These are phyloP conservation scores for Coemansia sp. DNA, from an alignment of 192 early-diverging fungal genomes.

Conservation along the genomic window DNA sequence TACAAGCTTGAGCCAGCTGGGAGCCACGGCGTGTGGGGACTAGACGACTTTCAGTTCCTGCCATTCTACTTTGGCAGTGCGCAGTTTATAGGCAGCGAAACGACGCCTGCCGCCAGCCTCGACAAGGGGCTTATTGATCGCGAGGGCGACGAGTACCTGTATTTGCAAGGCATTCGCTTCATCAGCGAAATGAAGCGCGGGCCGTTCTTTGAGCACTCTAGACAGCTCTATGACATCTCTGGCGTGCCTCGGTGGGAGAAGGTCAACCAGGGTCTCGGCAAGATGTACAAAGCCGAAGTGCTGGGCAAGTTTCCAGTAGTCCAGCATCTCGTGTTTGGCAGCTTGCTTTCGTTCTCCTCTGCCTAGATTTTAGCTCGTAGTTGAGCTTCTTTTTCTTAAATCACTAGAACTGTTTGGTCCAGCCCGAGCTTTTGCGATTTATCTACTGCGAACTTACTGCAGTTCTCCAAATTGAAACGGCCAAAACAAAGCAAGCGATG, in stretches of 20 bases:
- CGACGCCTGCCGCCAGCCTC: constrained; percentile 77
- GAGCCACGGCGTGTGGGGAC: constrained; percentile 95
- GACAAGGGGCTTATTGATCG: constrained; percentile 62
- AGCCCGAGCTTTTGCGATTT: neutral
- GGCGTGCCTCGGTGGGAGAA: constrained; percentile 73
- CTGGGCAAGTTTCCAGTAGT: constrained; percentile 76
- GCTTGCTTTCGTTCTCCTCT: constrained; percentile 48
- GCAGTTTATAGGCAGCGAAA: constrained; percentile 73
- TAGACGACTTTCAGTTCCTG: constrained; percentile 97
- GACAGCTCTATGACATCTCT: constrained; percentile 77
- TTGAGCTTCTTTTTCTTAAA: neutral
- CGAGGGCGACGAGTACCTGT: constrained; percentile 78
- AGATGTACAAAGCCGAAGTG: constrained; percentile 78
- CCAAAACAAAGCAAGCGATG: neutral
- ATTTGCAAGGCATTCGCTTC: constrained; percentile 81
- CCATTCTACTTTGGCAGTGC: constrained; percentile 93
- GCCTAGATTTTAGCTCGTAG: neutral
- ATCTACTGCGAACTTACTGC: constrained; percentile 4
- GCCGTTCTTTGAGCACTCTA: constrained; percentile 78
- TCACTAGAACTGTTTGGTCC: neutral
- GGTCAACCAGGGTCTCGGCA: constrained; percentile 74
- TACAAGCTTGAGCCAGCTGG: constrained; percentile 96
- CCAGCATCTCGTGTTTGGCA: constrained; percentile 80
- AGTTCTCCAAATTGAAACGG: neutral
- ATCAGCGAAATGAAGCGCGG: constrained; percentile 73